Evolutionary conservation across 352 stramenopile genomes (phyloP).

Genomic region (Phytophthora nicotianae): DNA sequence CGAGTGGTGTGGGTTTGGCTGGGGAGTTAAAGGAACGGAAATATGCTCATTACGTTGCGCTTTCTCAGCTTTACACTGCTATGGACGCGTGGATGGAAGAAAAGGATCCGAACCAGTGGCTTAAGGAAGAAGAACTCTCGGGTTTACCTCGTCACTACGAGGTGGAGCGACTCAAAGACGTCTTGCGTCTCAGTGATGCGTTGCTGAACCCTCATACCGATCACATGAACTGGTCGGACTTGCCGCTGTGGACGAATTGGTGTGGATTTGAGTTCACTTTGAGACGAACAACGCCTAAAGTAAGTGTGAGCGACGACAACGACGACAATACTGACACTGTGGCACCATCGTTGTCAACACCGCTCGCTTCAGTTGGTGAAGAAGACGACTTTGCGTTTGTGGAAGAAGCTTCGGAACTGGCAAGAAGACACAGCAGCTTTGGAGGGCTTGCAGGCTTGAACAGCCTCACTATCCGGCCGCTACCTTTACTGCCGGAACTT

Average conservation of each 20-base stretch:
- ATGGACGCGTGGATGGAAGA: conserved; percentile 91
- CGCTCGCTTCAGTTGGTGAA: conserved; percentile 36
- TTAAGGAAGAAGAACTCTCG: conserved; percentile 73
- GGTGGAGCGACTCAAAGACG: conserved; percentile 65
- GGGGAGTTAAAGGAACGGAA: conserved; percentile 51
- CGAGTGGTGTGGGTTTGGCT: conserved; percentile 6
- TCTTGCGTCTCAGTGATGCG: conserved; percentile 68
- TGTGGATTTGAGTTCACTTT: conserved; percentile 76
- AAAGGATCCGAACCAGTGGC: conserved; percentile 76
- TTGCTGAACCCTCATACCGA: conserved; percentile 49
- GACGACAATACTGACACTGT: conserved; percentile 2
- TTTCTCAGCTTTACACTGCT: conserved; percentile 76
- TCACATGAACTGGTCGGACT: conserved; percentile 50
- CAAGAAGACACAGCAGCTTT: conserved; percentile 68
- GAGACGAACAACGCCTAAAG: conserved; percentile 24
- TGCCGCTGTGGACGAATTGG: conserved; percentile 68
- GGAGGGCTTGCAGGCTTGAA: conserved; percentile 48
- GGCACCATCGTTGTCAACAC: conserved; percentile 12
- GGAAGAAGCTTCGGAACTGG: conserved; percentile 68
- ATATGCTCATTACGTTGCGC: conserved; percentile 57
- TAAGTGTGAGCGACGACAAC: conserved; percentile 9
- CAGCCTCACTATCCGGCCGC: conserved; percentile 44
- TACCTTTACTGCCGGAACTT: conserved; percentile 53
- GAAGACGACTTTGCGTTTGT: conserved; percentile 86
- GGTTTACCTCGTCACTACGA: conserved; percentile 81